These are phyloP conservation scores for Thozetella sp. DNA, from an alignment of 495 filamentous ascomycete species.

Conservation along the genomic window DNA sequence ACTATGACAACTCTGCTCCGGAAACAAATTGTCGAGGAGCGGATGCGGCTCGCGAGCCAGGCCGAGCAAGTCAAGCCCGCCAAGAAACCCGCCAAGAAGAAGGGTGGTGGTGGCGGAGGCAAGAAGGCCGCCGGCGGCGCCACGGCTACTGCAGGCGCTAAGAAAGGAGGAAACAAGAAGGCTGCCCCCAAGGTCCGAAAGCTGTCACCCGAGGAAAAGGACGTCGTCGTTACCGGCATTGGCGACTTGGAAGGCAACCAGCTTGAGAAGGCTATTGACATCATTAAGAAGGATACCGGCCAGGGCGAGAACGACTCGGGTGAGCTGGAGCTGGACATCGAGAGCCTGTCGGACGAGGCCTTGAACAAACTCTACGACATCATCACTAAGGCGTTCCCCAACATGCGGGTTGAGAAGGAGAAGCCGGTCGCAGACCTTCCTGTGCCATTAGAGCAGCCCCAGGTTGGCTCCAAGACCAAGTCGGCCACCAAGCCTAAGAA, in stretches of 20 bases:
- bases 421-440: constrained; percentile 13
- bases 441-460: constrained; percentile 19
- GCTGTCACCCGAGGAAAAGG: constrained; percentile 77
- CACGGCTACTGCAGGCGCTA: constrained; percentile 30
- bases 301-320: constrained; percentile 78
- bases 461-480: constrained; percentile 37
- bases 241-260: constrained; percentile 70
- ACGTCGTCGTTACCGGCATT: constrained; percentile 81
- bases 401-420: constrained; percentile 42
- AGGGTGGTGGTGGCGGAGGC: constrained; percentile 14
- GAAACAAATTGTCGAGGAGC: constrained; percentile 48
- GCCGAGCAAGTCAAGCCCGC: constrained; percentile 28
- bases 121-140: constrained; percentile 31
- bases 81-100: constrained; percentile 33
- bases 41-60: constrained; percentile 43
- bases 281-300: constrained; percentile 87
- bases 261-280: constrained; percentile 78
- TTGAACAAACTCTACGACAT: constrained; percentile 76
- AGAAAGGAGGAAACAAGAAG: constrained; percentile 47
- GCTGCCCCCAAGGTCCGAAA: constrained; percentile 54
- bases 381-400: constrained; percentile 67
- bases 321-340: constrained; percentile 90
- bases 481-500: constrained; percentile 79
- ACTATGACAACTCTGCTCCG: constrained; percentile 46
- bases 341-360: constrained; percentile 74